phyloP scores from a whole-genome alignment of 768 basidiomycete genomes.

The Lactifluus hygrophoroides region DNA sequence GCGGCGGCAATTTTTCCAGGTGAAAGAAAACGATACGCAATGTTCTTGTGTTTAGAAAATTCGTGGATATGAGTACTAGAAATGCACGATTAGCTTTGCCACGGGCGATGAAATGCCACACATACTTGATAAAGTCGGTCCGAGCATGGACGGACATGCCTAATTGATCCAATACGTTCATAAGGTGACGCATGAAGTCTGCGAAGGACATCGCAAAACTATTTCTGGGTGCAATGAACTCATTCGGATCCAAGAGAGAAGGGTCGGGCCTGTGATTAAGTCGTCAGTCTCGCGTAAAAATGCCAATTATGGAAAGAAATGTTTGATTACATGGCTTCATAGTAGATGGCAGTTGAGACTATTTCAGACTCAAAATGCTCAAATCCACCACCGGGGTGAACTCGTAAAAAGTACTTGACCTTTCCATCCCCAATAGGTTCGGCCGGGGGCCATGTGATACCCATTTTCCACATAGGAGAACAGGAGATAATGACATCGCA shows the following conservation, averaged over 20 bases:
- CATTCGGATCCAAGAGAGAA: conserved; percentile 63
- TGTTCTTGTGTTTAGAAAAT: conserved; percentile 73
- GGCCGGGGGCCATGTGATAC: conserved; percentile 70
- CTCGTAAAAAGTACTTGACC: conserved; percentile 75
- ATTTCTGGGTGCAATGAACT: conserved; percentile 74
- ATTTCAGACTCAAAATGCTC: conserved; percentile 82
- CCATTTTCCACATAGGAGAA: conserved; percentile 66
- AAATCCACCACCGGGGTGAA: conserved; percentile 76
- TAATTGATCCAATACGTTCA: conserved; percentile 74
- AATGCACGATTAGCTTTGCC: neutral
- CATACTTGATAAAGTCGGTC: conserved; percentile 73
- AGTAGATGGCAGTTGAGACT: conserved; percentile 73
- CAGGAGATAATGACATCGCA: conserved; percentile 71
- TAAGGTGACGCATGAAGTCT: conserved; percentile 74
- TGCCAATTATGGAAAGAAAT: neutral
- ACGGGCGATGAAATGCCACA: conserved; percentile 15
- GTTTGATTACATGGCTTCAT: conserved; percentile 67
- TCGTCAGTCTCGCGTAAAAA: neutral
- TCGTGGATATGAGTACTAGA: conserved; percentile 65
- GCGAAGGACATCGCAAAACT: conserved; percentile 78
- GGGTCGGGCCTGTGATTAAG: conserved; percentile 58
- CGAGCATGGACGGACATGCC: conserved; percentile 79
- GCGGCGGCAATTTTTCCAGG: conserved; percentile 74
- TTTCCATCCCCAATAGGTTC: conserved; percentile 58
- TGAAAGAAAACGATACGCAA: conserved; percentile 82